phyloP scores from a whole-genome alignment of 2,329 filamentous ascomycete species.

The Colletotrichum musae region DNA sequence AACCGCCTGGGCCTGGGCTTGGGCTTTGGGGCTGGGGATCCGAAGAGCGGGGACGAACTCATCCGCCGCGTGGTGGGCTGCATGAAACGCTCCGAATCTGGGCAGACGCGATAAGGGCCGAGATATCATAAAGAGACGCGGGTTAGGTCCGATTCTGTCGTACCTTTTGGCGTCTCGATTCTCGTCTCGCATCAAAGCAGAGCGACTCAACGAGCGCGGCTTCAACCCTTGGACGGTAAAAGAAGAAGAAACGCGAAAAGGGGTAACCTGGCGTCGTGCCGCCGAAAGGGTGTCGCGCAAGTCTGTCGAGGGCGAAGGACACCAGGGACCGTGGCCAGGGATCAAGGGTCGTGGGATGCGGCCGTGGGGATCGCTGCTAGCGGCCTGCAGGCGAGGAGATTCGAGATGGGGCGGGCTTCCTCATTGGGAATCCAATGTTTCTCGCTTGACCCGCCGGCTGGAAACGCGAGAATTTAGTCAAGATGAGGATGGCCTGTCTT shows the following conservation, averaged over 20 bases:
- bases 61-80: constrained; percentile 31
- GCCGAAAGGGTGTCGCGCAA: background rate
- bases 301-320: constrained; percentile 12
- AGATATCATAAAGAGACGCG: background rate
- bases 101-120: constrained; percentile 24
- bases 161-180: background rate
- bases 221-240: constrained; percentile 6
- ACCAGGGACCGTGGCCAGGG: constrained; percentile 19
- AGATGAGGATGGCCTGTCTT: constrained; percentile 17
- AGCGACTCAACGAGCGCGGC: constrained; percentile 11
- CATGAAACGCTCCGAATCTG: constrained; percentile 36
- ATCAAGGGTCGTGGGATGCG: constrained; percentile 31
- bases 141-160: constrained; percentile 4
- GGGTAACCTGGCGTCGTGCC: constrained; percentile 15
- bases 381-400: constrained; percentile 35
- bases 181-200: constrained; percentile 17
- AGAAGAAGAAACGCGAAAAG: constrained; percentile 13
- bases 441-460: constrained; percentile 31
- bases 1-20: constrained; percentile 18
- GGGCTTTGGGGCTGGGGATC: constrained; percentile 11
- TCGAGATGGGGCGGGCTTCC: constrained; percentile 36
- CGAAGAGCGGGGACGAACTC: constrained; percentile 31
- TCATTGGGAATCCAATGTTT: constrained; percentile 38
- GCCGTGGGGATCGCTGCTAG: constrained; percentile 34
- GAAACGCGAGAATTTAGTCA: constrained; percentile 23